Conservation (phyloP, 2,329 filamentous ascomycete genomes). For the Bertia moriformis region DNA sequence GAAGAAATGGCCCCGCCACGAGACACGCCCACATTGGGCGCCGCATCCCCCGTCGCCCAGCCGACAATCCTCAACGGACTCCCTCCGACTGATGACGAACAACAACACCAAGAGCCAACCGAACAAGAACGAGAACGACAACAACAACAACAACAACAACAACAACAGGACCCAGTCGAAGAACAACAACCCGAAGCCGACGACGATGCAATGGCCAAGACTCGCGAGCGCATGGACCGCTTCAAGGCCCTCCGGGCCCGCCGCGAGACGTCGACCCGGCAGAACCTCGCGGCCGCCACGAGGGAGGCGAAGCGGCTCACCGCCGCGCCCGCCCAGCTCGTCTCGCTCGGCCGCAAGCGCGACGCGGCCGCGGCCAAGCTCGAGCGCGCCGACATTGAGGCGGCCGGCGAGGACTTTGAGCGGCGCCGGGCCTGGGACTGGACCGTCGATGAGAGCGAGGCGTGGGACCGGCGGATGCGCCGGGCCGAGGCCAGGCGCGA, state of each 20-base stretch:
- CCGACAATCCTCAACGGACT: too few species aligned
- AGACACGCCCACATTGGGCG: too few species aligned
- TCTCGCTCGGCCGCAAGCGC: constrained; percentile 68
- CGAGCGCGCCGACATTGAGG: constrained; percentile 77
- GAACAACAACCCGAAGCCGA: constrained; percentile 2
- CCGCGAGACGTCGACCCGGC: constrained; percentile 55
- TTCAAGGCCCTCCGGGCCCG: constrained; percentile 80
- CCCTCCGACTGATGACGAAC: too few species aligned
- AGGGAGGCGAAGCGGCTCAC: constrained; percentile 68
- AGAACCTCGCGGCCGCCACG: constrained; percentile 72
- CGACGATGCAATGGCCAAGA: constrained; percentile 22
- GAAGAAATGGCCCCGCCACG: too few species aligned
- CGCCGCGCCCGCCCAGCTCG: constrained; percentile 63
- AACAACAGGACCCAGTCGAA: neutral
- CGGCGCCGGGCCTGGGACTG: constrained; percentile 97
- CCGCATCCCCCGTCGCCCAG: too few species aligned
- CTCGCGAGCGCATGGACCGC: constrained; percentile 58
- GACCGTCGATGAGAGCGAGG: constrained; percentile 86
- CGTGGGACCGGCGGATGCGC: constrained; percentile 79
- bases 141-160: neutral
- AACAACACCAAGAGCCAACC: too few species aligned
- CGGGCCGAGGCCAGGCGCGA: constrained; percentile 73
- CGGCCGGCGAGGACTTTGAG: constrained; percentile 81
- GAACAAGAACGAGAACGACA: too few species aligned
- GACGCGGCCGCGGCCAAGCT: constrained; percentile 85